phyloP scores from a whole-genome alignment of 2,329 filamentous ascomycete species.

The Phoma sp. region DNA sequence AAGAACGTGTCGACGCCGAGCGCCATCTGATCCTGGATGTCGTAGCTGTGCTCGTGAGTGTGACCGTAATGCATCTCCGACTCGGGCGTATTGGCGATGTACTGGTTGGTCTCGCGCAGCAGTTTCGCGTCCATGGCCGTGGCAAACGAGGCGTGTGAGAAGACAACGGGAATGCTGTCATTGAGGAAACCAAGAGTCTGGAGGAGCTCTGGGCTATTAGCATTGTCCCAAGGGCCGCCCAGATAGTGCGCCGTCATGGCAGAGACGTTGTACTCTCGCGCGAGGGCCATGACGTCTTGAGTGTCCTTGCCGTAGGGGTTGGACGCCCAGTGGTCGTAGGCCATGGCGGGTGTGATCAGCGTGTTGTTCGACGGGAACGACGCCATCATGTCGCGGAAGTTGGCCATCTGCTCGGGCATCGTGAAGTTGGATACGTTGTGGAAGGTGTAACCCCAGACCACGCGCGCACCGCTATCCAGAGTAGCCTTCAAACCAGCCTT shows the following conservation, averaged over 20 bases:
- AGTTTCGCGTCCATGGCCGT: slow-evolving; percentile 50
- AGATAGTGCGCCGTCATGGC: slow-evolving; percentile 53
- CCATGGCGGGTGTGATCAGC: slow-evolving; percentile 19
- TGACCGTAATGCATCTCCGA: slow-evolving; percentile 67
- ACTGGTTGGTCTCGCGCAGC: slow-evolving; percentile 59
- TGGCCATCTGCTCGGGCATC: slow-evolving; percentile 14
- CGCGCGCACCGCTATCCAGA: slow-evolving; percentile 50
- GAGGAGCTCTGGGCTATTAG: slow-evolving; percentile 23
- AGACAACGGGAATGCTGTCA: slow-evolving; percentile 56
- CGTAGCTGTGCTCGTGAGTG: slow-evolving; percentile 52
- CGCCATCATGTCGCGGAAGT: slow-evolving; percentile 16
- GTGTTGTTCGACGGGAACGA: slow-evolving; percentile 7
- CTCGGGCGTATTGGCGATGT: slow-evolving; percentile 65
- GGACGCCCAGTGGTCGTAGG: slow-evolving; percentile 17
- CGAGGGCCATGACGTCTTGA: slow-evolving; percentile 3
- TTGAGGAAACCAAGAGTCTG: slow-evolving; percentile 45
- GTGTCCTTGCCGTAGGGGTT: slow-evolving; percentile 10
- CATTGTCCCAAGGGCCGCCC: slow-evolving; percentile 15
- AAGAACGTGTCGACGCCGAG: slow-evolving; percentile 64
- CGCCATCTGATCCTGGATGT: slow-evolving; percentile 58
- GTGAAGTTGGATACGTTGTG: slow-evolving; percentile 37
- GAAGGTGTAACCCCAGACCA: slow-evolving; percentile 56
- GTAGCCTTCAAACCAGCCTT: slow-evolving; percentile 56
- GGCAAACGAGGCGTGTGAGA: slow-evolving; percentile 60
- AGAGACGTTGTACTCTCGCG: slow-evolving; percentile 24